Percentiles rank a stretch among this genome's conserved stretches.
Evolutionary conservation across 805 yeast genomes (phyloP).

Genomic region (Zygotorulaspora florentina): DNA sequence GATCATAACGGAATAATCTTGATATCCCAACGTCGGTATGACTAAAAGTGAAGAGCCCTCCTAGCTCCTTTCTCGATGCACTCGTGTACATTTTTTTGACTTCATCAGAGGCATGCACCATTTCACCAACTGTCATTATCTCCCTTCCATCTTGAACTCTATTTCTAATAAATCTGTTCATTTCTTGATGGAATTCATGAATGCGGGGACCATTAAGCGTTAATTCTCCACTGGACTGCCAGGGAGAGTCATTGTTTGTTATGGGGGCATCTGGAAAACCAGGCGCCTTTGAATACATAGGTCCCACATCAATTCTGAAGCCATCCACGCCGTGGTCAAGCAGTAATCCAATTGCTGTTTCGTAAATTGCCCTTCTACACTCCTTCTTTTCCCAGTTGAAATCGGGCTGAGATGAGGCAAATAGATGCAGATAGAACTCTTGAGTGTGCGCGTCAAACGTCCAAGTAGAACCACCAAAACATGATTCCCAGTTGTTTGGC

Average conservation of each 20-base stretch:
- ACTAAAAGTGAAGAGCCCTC: slow-evolving; percentile 40
- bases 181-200: slow-evolving; percentile 54
- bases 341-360: slow-evolving; percentile 50
- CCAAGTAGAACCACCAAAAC: slow-evolving; percentile 56
- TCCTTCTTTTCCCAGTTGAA: slow-evolving; percentile 54
- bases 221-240: slow-evolving; percentile 38
- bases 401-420: slow-evolving; percentile 55
- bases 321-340: slow-evolving; percentile 54
- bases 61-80: slow-evolving; percentile 38
- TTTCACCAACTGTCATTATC: slow-evolving; percentile 56
- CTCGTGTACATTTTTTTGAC: slow-evolving; percentile 42
- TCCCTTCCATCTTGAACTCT: slow-evolving; percentile 38
- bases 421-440: slow-evolving; percentile 52
- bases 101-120: slow-evolving; percentile 42
- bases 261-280: slow-evolving; percentile 48
- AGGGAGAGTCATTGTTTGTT: slow-evolving; percentile 38
- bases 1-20: slow-evolving; percentile 36
- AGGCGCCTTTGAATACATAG: slow-evolving; percentile 47
- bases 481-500: slow-evolving; percentile 54
- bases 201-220: slow-evolving; percentile 50
- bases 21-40: slow-evolving; percentile 39
- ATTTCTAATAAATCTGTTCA: slow-evolving; percentile 41
- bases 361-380: slow-evolving; percentile 36
- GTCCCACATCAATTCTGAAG: slow-evolving; percentile 55
- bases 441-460: slow-evolving; percentile 48